These are phyloP conservation scores for Hemileccinum impolitum DNA, from an alignment of 768 basidiomycete genomes.

Conservation along the genomic window DNA sequence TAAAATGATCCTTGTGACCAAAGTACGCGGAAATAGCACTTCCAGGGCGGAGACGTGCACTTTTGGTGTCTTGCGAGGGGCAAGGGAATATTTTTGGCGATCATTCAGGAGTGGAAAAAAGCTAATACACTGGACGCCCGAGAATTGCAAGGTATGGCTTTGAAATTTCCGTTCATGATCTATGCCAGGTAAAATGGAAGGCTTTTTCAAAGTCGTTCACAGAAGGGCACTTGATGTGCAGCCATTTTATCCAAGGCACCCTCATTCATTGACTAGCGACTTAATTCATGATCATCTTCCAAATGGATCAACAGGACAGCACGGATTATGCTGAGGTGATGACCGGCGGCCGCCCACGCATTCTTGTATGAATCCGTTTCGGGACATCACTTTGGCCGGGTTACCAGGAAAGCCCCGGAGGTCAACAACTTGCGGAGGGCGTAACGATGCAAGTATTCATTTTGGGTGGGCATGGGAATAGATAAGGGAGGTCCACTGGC, in stretches of 20 bases:
- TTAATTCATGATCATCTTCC: constrained; percentile 36
- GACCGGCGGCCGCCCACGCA: constrained; percentile 13
- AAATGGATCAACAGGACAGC: constrained; percentile 31
- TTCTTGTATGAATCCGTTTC: constrained; percentile 12
- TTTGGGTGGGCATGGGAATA: background rate
- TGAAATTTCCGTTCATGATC: constrained; percentile 22
- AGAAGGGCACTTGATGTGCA: constrained; percentile 18
- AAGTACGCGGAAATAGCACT: background rate
- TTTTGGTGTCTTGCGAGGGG: constrained; percentile 7
- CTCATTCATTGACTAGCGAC: constrained; percentile 35
- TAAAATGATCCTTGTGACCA: background rate
- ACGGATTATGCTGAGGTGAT: constrained; percentile 8
- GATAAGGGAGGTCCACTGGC: background rate
- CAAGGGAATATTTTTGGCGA: constrained; percentile 7
- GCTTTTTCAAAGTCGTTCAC: constrained; percentile 13
- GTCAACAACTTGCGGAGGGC: background rate
- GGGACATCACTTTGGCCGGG: background rate
- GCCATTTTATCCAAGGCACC: constrained; percentile 18
- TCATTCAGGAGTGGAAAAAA: constrained; percentile 17
- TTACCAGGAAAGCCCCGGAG: background rate
- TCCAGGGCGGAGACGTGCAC: constrained; percentile 15
- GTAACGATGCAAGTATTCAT: background rate
- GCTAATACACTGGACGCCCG: background rate
- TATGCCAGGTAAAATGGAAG: constrained; percentile 20
- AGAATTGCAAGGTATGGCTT: constrained; percentile 5